phyloP scores from a whole-genome alignment of 805 yeast species.

The Barnettozyma botsteinii region DNA sequence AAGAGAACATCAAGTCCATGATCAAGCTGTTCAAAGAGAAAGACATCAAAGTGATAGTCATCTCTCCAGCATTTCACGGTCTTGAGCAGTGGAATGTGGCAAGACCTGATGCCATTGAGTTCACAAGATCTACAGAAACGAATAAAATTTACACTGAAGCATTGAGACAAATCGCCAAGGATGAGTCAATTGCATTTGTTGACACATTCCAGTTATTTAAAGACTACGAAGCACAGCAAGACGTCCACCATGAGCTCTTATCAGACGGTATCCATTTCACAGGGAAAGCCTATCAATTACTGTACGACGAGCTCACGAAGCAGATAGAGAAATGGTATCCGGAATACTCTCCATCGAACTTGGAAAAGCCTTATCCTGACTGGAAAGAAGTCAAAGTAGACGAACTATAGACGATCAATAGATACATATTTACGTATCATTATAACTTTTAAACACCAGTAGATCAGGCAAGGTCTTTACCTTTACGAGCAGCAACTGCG shows the following conservation, averaged over 20 bases:
- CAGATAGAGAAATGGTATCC: constrained; percentile 42
- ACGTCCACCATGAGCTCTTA: constrained; percentile 37
- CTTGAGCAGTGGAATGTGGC: constrained; percentile 33
- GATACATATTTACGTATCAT: too few species aligned
- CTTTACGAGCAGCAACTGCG: constrained; percentile 38
- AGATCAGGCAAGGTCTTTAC: constrained; percentile 9
- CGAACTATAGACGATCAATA: too few species aligned
- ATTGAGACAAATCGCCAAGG: constrained; percentile 38
- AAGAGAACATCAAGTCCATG: constrained; percentile 41
- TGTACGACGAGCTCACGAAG: constrained; percentile 38
- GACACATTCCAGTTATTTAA: constrained; percentile 45
- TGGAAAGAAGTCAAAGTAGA: constrained; percentile 34
- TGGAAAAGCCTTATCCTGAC: constrained; percentile 32
- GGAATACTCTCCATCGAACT: constrained; percentile 37
- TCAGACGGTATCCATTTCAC: constrained; percentile 58
- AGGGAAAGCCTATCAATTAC: constrained; percentile 45
- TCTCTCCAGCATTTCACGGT: constrained; percentile 61
- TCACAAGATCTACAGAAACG: constrained; percentile 38
- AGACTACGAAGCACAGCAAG: constrained; percentile 24
- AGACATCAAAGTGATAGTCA: constrained; percentile 47
- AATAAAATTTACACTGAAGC: constrained; percentile 48
- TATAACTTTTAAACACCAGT: too few species aligned
- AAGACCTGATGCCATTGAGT: constrained; percentile 28
- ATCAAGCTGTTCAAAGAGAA: constrained; percentile 34
- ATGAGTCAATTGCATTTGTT: constrained; percentile 49